Evolutionary conservation across 2,329 filamentous ascomycete genomes (phyloP).

Genomic region (Claviceps cyperi): DNA sequence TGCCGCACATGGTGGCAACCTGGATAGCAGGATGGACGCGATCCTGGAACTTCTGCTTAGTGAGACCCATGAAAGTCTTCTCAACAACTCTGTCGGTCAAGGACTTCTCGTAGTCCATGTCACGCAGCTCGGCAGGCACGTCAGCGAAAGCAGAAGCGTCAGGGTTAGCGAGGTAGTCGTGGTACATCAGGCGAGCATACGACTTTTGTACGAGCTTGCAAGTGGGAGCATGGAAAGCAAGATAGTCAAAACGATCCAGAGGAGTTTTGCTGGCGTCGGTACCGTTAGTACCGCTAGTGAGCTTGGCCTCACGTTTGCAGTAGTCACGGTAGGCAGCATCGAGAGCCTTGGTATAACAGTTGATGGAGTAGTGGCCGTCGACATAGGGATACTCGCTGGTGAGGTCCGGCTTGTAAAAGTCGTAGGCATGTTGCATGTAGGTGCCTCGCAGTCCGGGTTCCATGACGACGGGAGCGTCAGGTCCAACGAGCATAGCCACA

Average conservation of each 20-base stretch:
- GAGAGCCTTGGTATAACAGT: slow-evolving; percentile 68
- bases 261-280: slow-evolving; percentile 38
- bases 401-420: slow-evolving; percentile 83
- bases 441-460: slow-evolving; percentile 68
- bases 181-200: slow-evolving; percentile 71
- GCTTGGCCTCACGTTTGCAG: slow-evolving; percentile 53
- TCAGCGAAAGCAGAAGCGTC: slow-evolving; percentile 54
- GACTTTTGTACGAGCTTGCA: slow-evolving; percentile 83
- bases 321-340: slow-evolving; percentile 73
- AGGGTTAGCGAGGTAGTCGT: slow-evolving; percentile 65
- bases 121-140: slow-evolving; percentile 60
- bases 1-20: slow-evolving; percentile 61
- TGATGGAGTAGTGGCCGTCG: slow-evolving; percentile 70
- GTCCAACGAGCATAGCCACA: slow-evolving; percentile 66
- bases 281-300: slow-evolving; percentile 37
- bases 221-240: slow-evolving; percentile 70
- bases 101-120: slow-evolving; percentile 67
- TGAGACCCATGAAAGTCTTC: slow-evolving; percentile 73
- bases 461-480: slow-evolving; percentile 60
- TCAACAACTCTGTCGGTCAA: slow-evolving; percentile 69
- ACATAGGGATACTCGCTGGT: slow-evolving; percentile 79
- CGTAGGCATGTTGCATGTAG: slow-evolving; percentile 74
- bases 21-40: slow-evolving; percentile 60
- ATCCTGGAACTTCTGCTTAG: slow-evolving; percentile 74
- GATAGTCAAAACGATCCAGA: slow-evolving; percentile 71